Conservation (phyloP, 1,284 basidiomycete genomes). For the Inonotus hispidus region DNA sequence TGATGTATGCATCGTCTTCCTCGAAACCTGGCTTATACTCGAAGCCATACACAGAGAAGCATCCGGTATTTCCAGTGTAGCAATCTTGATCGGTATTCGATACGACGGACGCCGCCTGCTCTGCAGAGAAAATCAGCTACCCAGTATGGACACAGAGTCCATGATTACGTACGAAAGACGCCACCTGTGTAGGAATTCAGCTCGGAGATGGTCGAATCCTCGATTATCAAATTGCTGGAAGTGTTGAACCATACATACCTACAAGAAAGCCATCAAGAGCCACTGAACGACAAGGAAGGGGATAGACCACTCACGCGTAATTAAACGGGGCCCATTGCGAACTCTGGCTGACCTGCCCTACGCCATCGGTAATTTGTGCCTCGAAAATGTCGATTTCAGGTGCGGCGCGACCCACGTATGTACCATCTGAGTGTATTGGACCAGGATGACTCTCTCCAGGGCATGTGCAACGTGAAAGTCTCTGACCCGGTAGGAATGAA, state of each 20-base stretch:
- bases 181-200: slow-evolving; percentile 52
- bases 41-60: slow-evolving; percentile 55
- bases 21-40: slow-evolving; percentile 45
- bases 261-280: not conserved
- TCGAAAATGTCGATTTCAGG: slow-evolving; percentile 47
- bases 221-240: slow-evolving; percentile 40
- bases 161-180: slow-evolving; percentile 31
- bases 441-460: slow-evolving; percentile 50
- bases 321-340: slow-evolving; percentile 50
- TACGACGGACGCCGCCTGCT: slow-evolving; percentile 42
- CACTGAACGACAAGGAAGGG: not conserved
- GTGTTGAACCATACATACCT: slow-evolving; percentile 38
- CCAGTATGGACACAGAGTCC: not conserved
- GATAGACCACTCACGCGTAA: slow-evolving; percentile 13
- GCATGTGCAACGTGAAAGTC: slow-evolving; percentile 53
- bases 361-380: slow-evolving; percentile 24
- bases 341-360: slow-evolving; percentile 42
- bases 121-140: not conserved
- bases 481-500: slow-evolving; percentile 45
- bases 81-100: slow-evolving; percentile 35
- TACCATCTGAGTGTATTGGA: slow-evolving; percentile 43
- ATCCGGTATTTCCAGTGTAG: slow-evolving; percentile 38
- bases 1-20: slow-evolving; percentile 28
- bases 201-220: slow-evolving; percentile 35
- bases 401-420: slow-evolving; percentile 47